These are phyloP conservation scores for Apiotrichum veenhuisii DNA, from an alignment of 1,284 basidiomycete genomes.

Conservation along the genomic window DNA sequence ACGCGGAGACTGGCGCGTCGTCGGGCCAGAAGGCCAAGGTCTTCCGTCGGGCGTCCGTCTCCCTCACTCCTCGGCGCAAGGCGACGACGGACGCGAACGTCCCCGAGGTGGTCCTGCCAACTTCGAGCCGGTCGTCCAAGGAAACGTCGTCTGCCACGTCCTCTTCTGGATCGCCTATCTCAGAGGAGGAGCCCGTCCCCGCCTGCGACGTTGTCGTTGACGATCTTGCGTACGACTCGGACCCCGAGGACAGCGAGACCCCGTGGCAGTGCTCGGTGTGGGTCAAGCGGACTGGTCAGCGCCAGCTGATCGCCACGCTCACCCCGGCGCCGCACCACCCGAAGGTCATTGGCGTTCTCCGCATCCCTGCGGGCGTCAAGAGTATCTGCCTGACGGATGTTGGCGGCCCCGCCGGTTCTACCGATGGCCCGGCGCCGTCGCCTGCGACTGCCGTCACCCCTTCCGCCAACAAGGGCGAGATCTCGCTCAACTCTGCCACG, in stretches of 20 bases:
- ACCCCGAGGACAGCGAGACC: conserved; percentile 92
- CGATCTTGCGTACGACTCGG: conserved; percentile 56
- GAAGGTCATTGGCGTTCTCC: conserved; percentile 84
- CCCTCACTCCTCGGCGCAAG: background rate
- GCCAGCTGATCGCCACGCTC: conserved; percentile 60
- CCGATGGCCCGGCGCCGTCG: background rate
- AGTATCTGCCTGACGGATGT: conserved; percentile 55
- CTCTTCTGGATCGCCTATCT: background rate
- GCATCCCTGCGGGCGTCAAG: conserved; percentile 79
- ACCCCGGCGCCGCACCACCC: conserved; percentile 94
- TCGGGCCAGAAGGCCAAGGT: background rate
- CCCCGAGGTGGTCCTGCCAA: background rate
- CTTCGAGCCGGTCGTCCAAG: background rate
- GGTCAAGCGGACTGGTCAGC: conserved; percentile 37
- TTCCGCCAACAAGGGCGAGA: background rate
- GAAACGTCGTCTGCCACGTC: background rate
- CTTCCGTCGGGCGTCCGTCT: background rate
- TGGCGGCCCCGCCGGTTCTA: background rate
- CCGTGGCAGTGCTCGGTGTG: conserved; percentile 76
- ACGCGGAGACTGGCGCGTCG: background rate
- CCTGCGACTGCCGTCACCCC: background rate
- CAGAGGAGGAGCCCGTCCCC: conserved; percentile 6
- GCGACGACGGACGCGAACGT: too few relatives aligned
- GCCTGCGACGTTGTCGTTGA: conserved; percentile 9
- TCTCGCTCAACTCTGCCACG: background rate